phyloP scores from a whole-genome alignment of 306 rosid genomes.

The Amphicarpaea edgeworthii region DNA sequence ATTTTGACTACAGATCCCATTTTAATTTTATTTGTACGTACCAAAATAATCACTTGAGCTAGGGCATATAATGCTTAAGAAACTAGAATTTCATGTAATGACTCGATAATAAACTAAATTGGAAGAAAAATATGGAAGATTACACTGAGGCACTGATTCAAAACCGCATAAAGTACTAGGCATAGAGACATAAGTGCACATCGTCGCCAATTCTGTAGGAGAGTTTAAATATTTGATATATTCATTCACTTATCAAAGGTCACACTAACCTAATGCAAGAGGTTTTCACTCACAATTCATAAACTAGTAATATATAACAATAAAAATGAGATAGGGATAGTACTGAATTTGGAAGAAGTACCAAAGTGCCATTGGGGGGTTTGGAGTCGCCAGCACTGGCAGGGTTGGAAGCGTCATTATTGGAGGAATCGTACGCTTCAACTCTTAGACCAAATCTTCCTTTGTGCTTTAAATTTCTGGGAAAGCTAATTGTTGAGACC shows the following conservation, averaged over 20 bases:
- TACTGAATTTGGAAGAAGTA: conserved; percentile 27
- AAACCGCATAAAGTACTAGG: background rate
- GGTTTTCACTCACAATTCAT: conserved; percentile 12
- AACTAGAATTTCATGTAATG: background rate
- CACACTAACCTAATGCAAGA: background rate
- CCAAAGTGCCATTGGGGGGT: conserved; percentile 61
- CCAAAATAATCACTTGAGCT: background rate
- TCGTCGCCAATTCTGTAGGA: background rate
- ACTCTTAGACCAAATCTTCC: conserved; percentile 39
- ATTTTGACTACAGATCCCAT: conserved; percentile 1
- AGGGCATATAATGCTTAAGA: conserved; percentile 16
- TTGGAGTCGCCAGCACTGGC: conserved; percentile 55
- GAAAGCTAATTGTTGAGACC: conserved; percentile 37
- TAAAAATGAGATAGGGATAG: background rate
- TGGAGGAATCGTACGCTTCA: conserved; percentile 53
- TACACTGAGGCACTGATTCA: background rate
- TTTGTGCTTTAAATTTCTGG: conserved; percentile 40
- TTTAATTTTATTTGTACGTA: background rate
- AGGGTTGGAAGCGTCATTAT: conserved; percentile 47
- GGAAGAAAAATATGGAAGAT: conserved; percentile 22
- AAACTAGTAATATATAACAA: background rate
- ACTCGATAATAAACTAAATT: conserved; percentile 3
- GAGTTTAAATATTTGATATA: background rate
- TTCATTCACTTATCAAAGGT: background rate
- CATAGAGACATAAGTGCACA: background rate